Percentiles rank a stretch among this genome's conserved stretches.
Evolutionary conservation across 345 rosid genomes (phyloP).

Genomic region (Eucalyptus polybractea): DNA sequence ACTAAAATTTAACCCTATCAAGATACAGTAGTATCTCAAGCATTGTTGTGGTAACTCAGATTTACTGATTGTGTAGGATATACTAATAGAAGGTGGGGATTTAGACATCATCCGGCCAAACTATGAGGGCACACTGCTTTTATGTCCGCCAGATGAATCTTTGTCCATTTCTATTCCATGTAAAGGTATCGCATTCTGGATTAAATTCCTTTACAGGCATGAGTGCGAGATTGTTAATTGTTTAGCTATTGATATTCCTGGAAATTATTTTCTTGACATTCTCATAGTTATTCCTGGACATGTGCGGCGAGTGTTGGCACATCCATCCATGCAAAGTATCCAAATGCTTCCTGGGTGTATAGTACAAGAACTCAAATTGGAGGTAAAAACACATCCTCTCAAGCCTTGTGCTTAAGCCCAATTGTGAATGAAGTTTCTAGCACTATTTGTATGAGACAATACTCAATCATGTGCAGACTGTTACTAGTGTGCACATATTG

Average conservation of each 20-base stretch:
- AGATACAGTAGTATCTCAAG: not conserved
- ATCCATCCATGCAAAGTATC: slow-evolving; percentile 6
- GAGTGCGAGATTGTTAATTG: not conserved
- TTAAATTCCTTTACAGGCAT: not conserved
- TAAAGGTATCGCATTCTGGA: slow-evolving; percentile 20
- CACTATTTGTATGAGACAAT: not conserved
- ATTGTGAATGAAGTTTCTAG: not conserved
- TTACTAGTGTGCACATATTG: not conserved
- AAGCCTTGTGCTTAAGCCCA: not conserved
- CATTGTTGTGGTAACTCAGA: not conserved
- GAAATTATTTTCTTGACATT: not conserved
- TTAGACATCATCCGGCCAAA: slow-evolving; percentile 34
- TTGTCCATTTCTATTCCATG: slow-evolving; percentile 25
- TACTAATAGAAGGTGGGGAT: slow-evolving; percentile 17
- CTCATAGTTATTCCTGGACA: slow-evolving; percentile 46
- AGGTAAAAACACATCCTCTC: slow-evolving; percentile 22
- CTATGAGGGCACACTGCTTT: slow-evolving; percentile 29
- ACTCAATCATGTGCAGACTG: not conserved
- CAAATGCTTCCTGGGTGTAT: slow-evolving; percentile 31
- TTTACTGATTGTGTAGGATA: slow-evolving; percentile 13
- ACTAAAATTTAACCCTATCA: not conserved
- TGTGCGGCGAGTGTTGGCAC: slow-evolving; percentile 2
- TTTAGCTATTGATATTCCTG: not conserved
- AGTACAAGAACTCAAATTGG: slow-evolving; percentile 27
- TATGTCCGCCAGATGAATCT: slow-evolving; percentile 13